phyloP scores from a whole-genome alignment of 2,329 filamentous ascomycete species.

The Rugonectria rugulosa region DNA sequence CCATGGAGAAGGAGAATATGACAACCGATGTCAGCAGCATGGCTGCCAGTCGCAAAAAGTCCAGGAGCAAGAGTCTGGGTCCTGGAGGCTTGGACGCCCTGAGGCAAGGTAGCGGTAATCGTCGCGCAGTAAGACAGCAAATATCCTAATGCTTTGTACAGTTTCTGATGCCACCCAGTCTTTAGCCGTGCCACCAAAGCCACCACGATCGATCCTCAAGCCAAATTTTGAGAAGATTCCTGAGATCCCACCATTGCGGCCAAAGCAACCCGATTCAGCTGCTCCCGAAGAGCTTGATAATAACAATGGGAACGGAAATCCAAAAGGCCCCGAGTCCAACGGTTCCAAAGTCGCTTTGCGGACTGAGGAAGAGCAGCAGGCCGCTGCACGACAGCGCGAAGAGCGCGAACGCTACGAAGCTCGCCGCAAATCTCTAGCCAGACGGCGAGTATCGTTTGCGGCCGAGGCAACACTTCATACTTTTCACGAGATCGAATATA shows the following conservation, averaged over 20 bases:
- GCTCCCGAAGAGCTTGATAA: conserved; percentile 25
- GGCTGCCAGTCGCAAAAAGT: conserved; percentile 69
- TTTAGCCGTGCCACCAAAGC: conserved; percentile 59
- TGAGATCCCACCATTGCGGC: conserved; percentile 72
- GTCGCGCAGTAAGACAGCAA: conserved; percentile 71
- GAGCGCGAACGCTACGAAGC: conserved; percentile 83
- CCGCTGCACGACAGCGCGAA: conserved; percentile 72
- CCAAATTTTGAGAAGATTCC: conserved; percentile 73
- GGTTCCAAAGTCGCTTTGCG: conserved; percentile 69
- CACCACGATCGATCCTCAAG: conserved; percentile 79
- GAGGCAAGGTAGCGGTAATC: conserved; percentile 77
- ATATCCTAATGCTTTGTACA: conserved; percentile 8
- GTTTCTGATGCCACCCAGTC: conserved; percentile 52
- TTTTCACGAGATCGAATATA: conserved; percentile 91
- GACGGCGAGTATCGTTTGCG: conserved; percentile 93
- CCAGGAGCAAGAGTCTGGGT: conserved; percentile 94
- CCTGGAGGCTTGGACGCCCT: conserved; percentile 88
- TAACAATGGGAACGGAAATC: conserved; percentile 21
- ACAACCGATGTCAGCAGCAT: conserved; percentile 70
- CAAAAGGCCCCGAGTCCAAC: conserved; percentile 35
- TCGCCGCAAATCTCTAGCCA: conserved; percentile 89
- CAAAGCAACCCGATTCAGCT: conserved; percentile 31
- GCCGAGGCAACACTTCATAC: conserved; percentile 97
- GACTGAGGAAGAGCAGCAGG: conserved; percentile 75
- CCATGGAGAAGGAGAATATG: conserved; percentile 79